Evolutionary conservation across 2,329 filamentous ascomycete genomes (phyloP), one percentile per base, ranked within the genome.

Genomic region (Gaeumannomyces sp.): DNA sequence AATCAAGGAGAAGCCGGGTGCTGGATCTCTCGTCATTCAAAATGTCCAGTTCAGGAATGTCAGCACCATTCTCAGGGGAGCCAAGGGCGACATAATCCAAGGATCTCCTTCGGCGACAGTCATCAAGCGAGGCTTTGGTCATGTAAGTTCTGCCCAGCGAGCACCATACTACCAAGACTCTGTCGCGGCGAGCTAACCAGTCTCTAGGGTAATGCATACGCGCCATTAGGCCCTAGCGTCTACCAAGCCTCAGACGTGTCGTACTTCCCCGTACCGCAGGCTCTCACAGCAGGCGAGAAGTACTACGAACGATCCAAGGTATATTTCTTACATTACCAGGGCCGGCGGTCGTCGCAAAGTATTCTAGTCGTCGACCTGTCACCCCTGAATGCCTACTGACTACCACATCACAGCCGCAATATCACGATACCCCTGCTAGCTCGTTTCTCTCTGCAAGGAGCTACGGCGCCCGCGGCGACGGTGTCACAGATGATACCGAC

Each of bases 131-230:
- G 61, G 61, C 38, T 62, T 62, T 62, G 61, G 38, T n/a, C 61
- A 62, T 31, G 60, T 62, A 62, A 53, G 60, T 14, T 25, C 1
- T 19, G 8, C 2, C 6, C 19, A n/a, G 1, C 29, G 31, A 16
- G 2, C 13, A 16, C 27, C 11, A 35, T n/a, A 16, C n/a, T 33
- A 10, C 22, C n/a, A 10, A 4, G 22, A 2, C 31, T n/a, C 59
- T 35, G 8, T 38, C 29, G 16, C 2, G 5, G 11, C 22, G 31
- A 56, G 38, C 27, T 61, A 16, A 64, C 50, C 14, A 11, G 35
- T 14, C 29, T 14, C 25, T 83, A 90, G 73, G 91, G 91, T 28
- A 86, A 89, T 67, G 78, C 83, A n/a, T 91, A 92, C 73, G 81
- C 76, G 64, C 75, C 76, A n/a, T 69, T 69, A 16, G 78, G 77